Evolutionary conservation across 2,329 filamentous ascomycete genomes (phyloP).

Genomic region (Metarhizium album): DNA sequence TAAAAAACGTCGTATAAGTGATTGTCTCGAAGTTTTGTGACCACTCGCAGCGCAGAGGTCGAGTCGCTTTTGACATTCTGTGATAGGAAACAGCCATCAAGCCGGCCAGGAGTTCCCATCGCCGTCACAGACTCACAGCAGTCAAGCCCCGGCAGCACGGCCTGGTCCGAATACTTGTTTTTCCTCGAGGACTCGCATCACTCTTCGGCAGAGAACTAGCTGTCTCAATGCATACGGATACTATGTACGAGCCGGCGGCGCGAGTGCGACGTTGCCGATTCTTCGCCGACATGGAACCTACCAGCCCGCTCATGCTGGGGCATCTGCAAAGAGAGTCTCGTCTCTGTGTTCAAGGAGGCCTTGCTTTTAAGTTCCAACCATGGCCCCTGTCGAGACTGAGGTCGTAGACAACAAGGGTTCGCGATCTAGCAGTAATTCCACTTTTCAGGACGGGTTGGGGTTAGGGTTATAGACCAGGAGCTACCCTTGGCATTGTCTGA

Average conservation of each 20-base stretch:
- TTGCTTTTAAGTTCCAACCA: no score
- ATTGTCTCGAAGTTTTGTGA: no score
- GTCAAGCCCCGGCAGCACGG: slow-evolving; percentile 1
- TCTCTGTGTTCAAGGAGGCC: slow-evolving; percentile 7
- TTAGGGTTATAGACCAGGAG: no score
- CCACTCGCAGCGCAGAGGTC: not conserved
- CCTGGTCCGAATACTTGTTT: slow-evolving; percentile 11
- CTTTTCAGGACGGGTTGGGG: no score
- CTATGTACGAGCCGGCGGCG: slow-evolving; percentile 23
- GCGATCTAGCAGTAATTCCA: no score
- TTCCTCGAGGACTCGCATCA: slow-evolving; percentile 20
- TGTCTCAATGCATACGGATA: slow-evolving; percentile 15
- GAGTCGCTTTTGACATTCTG: no score
- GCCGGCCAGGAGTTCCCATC: slow-evolving; percentile 9
- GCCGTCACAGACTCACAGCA: no score
- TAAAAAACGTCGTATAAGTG: no score
- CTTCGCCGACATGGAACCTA: slow-evolving; percentile 7
- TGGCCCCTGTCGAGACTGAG: slow-evolving; percentile 14
- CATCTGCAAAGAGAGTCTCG: slow-evolving; percentile 11
- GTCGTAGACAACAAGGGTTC: no score
- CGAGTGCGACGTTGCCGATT: slow-evolving; percentile 19
- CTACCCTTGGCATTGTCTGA: no score
- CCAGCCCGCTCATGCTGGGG: slow-evolving; percentile 17
- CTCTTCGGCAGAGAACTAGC: slow-evolving; percentile 10
- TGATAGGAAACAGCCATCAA: not conserved